A percentile compares a stretch with the other conserved stretches of the same genome.
These are phyloP conservation scores for Talaromyces adpressus DNA, from an alignment of 495 filamentous ascomycete species.

Conservation along the genomic window DNA sequence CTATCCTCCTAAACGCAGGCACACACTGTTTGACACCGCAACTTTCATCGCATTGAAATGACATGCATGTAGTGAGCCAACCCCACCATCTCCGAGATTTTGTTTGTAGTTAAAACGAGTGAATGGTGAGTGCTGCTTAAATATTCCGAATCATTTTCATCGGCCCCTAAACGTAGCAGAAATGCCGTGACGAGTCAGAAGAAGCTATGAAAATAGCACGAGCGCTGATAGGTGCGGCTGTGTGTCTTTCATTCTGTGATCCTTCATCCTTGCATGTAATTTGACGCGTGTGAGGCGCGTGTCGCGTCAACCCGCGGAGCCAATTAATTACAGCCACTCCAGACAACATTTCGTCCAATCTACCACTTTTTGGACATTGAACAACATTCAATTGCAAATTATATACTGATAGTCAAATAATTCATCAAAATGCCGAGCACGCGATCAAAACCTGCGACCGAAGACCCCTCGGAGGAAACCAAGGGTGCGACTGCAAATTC, in stretches of 20 bases:
- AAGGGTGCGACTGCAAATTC: neutral
- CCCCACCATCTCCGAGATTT: neutral
- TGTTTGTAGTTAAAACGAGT: neutral
- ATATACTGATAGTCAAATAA: neutral
- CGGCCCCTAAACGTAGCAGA: neutral
- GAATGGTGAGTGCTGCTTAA: neutral
- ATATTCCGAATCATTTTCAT: neutral
- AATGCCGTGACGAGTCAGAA: neutral
- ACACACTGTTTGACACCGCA: neutral
- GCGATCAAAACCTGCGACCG: slow-evolving; percentile 1
- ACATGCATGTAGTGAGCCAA: neutral
- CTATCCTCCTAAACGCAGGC: neutral
- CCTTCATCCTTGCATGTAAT: neutral
- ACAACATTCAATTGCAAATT: neutral
- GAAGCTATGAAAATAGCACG: neutral
- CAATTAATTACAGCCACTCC: neutral
- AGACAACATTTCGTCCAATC: neutral
- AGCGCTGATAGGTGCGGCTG: neutral
- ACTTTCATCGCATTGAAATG: slow-evolving; percentile 5
- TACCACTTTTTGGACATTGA: too few relatives aligned
- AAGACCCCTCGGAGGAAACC: neutral
- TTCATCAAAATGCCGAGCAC: neutral
- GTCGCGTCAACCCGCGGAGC: neutral
- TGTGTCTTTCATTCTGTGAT: neutral
- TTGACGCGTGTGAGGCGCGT: neutral